Evolutionary conservation across 331 rosid genomes (phyloP).

Genomic region (Arachis monticola): DNA sequence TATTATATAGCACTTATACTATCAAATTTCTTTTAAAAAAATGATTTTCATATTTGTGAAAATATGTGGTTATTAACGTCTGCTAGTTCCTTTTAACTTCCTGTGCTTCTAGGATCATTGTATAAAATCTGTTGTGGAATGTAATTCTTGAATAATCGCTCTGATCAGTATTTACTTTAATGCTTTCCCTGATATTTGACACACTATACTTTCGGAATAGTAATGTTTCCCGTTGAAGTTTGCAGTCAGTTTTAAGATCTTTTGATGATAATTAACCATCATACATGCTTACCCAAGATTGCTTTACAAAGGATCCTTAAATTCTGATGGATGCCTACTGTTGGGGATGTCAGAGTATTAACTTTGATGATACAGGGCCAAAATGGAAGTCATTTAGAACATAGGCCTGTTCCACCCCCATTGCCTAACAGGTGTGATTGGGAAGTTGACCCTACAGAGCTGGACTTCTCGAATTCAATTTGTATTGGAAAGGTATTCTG

Average conservation of each 20-base stretch:
- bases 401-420: constrained; percentile 77
- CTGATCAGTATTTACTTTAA: too few relatives aligned
- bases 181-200: not conserved
- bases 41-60: too few relatives aligned
- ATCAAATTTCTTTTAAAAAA: too few relatives aligned
- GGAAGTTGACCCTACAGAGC: constrained; percentile 97
- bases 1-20: too few relatives aligned
- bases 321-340: constrained; percentile 1
- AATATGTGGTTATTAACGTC: too few relatives aligned
- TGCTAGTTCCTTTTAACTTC: constrained; percentile 7
- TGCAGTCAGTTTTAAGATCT: not conserved
- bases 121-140: not conserved
- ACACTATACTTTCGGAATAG: not conserved
- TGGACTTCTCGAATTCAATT: constrained; percentile 76
- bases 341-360: constrained; percentile 18
- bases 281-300: not conserved
- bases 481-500: constrained; percentile 78
- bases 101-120: not conserved
- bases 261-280: not conserved
- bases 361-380: constrained; percentile 70
- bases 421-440: constrained; percentile 94
- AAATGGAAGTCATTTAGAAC: constrained; percentile 85
- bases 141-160: not conserved
- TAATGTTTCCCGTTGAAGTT: constrained; percentile 10
- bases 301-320: not conserved